Evolutionary conservation across 345 rosid genomes (phyloP).

Genomic region (Salix dunnii): DNA sequence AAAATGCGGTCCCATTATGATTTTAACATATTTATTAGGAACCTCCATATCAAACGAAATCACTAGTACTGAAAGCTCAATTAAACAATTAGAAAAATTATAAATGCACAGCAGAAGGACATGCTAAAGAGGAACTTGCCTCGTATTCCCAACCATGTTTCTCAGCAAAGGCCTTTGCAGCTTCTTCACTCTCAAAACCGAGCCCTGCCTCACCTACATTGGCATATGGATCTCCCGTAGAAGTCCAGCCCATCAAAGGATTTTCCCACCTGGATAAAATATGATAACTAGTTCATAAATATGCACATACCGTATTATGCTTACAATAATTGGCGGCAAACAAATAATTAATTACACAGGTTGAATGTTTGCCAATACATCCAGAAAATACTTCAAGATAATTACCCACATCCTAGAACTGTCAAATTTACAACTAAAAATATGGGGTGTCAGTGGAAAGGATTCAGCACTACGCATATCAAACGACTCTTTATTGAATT

Average conservation of each 20-base stretch:
- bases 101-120: background rate
- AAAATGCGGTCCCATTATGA: background rate
- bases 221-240: conserved; percentile 95
- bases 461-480: background rate
- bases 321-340: background rate
- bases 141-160: conserved; percentile 84
- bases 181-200: conserved; percentile 67
- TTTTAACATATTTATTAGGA: background rate
- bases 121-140: conserved; percentile 35
- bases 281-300: background rate
- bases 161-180: conserved; percentile 80
- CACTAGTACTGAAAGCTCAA: too few relatives aligned
- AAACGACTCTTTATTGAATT: background rate
- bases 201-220: conserved; percentile 90
- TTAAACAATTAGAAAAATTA: too few relatives aligned
- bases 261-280: conserved; percentile 79
- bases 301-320: background rate
- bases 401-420: background rate
- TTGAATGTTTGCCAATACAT: background rate
- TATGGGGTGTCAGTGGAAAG: background rate
- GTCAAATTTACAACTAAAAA: background rate
- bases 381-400: background rate
- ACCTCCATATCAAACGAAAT: too few relatives aligned
- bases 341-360: background rate
- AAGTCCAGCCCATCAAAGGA: conserved; percentile 99